phyloP scores from a whole-genome alignment of 139 green algal species.

The Closterium sp. region DNA sequence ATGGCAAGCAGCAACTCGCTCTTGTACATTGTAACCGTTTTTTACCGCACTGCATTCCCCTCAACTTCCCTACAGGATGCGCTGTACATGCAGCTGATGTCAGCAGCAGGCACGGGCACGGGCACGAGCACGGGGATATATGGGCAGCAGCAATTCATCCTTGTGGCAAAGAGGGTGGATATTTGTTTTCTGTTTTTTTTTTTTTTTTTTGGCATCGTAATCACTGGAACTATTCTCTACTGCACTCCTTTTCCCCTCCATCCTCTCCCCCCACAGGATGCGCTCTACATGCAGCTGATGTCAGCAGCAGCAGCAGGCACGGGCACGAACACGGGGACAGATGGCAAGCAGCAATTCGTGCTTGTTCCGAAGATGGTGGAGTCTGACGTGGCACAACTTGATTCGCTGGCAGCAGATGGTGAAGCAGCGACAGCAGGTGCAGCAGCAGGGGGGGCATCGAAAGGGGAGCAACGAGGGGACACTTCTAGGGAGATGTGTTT shows the following conservation, averaged over 20 bases:
- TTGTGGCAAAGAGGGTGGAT: no score
- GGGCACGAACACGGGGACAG: background rate
- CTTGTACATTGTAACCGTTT: no score
- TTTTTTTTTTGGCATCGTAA: no score
- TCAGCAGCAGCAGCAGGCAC: background rate
- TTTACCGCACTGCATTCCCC: background rate
- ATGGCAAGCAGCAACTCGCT: no score
- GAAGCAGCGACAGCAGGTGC: background rate
- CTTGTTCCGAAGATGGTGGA: no score
- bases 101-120: background rate
- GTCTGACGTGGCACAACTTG: no score
- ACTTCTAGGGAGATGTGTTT: no score
- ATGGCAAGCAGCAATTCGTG: no score
- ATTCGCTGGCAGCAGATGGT: background rate
- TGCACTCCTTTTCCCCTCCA: no score
- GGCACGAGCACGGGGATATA: background rate
- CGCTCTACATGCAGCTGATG: background rate
- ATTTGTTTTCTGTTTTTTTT: no score
- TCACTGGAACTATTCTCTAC: no score
- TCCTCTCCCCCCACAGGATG: background rate
- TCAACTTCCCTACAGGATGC: background rate
- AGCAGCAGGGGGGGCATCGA: background rate
- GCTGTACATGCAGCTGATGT: background rate
- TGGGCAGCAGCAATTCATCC: no score
- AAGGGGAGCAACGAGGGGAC: background rate